A percentile compares a stretch with the other conserved stretches of the same genome.
These are phyloP conservation scores for Colletotrichum higginsianum DNA, from an alignment of 2,329 filamentous ascomycete genomes.

Conservation along the genomic window DNA sequence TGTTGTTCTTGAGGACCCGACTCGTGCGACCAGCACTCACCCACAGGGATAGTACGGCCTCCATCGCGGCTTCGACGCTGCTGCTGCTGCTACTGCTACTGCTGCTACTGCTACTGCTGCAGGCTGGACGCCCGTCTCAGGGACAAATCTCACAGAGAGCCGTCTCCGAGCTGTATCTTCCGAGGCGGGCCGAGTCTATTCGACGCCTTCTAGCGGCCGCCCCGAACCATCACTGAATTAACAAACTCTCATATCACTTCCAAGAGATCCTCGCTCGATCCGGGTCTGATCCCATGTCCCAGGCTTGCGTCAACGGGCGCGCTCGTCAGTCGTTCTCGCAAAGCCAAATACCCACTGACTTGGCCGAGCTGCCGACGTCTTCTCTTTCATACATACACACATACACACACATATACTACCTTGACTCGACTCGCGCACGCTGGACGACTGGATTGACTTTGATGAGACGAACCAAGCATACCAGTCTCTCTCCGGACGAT, in stretches of 20 bases:
- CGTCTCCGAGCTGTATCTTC: constrained; percentile 9
- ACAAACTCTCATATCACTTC: constrained; percentile 24
- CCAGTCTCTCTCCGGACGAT: constrained; percentile 9
- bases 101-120: no score
- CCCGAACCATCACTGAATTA: constrained; percentile 22
- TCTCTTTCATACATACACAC: not conserved
- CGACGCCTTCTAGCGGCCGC: constrained; percentile 30
- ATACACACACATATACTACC: no score
- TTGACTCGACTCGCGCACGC: constrained; percentile 1
- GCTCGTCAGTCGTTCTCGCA: constrained; percentile 38
- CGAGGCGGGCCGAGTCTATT: constrained; percentile 27
- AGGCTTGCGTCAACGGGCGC: constrained; percentile 31
- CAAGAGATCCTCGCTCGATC: constrained; percentile 18
- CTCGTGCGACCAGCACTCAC: not conserved
- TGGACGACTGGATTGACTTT: constrained; percentile 30
- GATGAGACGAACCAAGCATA: constrained; percentile 36
- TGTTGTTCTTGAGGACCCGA: constrained; percentile 1
- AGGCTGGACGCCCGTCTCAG: not conserved
- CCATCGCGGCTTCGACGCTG: not conserved
- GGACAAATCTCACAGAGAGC: constrained; percentile 4
- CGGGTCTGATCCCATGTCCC: constrained; percentile 30
- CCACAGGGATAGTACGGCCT: not conserved
- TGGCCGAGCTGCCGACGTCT: constrained; percentile 14
- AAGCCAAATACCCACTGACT: constrained; percentile 23
- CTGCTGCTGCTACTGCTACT: no score